Evolutionary conservation across 192 early-diverging fungal genomes (phyloP).

Genomic region (Oehlia diaphana): DNA sequence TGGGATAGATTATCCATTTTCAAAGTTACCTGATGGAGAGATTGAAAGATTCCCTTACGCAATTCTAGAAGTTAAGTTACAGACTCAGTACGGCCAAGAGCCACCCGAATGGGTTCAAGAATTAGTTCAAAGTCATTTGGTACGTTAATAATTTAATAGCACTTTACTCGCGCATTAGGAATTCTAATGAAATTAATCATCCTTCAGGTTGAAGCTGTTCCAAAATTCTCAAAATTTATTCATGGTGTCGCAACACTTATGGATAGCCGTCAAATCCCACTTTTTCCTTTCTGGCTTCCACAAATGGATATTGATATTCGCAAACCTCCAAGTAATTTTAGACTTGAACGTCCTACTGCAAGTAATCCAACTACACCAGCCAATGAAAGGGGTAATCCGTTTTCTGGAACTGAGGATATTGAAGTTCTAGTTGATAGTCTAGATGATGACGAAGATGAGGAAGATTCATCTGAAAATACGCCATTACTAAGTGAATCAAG

Average conservation of each 20-base stretch:
- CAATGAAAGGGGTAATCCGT: constrained; percentile 33
- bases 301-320: constrained; percentile 95
- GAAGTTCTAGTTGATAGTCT: constrained; percentile 35
- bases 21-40: constrained; percentile 82
- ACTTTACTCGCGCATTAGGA: not conserved
- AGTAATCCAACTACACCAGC: constrained; percentile 34
- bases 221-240: constrained; percentile 98
- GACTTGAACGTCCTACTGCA: constrained; percentile 46
- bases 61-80: constrained; percentile 95
- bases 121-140: constrained; percentile 85
- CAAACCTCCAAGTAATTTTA: constrained; percentile 65
- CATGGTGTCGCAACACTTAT: constrained; percentile 90
- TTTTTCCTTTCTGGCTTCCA: constrained; percentile 94
- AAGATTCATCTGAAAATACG: constrained; percentile 29
- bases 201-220: constrained; percentile 77
- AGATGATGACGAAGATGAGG: constrained; percentile 34
- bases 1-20: constrained; percentile 89
- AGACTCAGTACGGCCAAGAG: constrained; percentile 87
- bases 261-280: constrained; percentile 67
- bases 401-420: constrained; percentile 24
- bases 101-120: constrained; percentile 94
- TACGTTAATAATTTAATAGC: not conserved
- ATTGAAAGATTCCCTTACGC: constrained; percentile 95
- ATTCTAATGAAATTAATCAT: not conserved
- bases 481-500: constrained; percentile 31